Conservation (phyloP, 352 stramenopile species). For the Phytopythium boreale region DNA sequence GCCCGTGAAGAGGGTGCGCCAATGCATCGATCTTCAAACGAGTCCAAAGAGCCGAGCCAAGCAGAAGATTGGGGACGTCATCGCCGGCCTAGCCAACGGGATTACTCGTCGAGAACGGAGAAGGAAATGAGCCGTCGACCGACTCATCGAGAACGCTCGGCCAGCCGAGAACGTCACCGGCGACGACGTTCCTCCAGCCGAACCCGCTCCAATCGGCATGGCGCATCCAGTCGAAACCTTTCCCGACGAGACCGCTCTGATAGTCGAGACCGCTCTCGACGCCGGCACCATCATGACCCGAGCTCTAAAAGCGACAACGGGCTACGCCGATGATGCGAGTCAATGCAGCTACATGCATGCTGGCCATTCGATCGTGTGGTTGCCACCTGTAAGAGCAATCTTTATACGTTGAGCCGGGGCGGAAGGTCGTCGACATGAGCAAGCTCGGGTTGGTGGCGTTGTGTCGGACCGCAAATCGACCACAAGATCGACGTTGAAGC, state of each 20-base stretch:
- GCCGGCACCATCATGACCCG: background rate
- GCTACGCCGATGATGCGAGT: background rate
- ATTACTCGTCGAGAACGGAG: background rate
- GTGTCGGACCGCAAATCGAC: background rate
- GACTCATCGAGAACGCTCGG: background rate
- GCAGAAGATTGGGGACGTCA: background rate
- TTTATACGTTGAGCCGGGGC: no score
- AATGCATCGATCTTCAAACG: background rate
- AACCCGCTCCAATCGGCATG: background rate
- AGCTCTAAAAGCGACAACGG: background rate
- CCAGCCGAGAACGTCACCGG: background rate
- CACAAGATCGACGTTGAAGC: background rate
- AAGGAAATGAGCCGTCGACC: background rate
- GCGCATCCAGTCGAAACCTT: background rate
- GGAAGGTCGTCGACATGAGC: background rate
- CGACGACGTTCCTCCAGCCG: background rate
- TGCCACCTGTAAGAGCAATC: background rate
- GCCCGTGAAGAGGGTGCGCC: background rate
- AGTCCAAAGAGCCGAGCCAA: background rate
- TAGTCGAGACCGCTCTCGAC: background rate
- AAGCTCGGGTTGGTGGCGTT: background rate
- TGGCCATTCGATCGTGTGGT: background rate
- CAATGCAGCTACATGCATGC: background rate
- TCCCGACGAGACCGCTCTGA: background rate
- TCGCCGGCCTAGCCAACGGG: background rate